phyloP scores from a whole-genome alignment of 768 basidiomycete genomes.

The Boletus vinaceobasis region DNA sequence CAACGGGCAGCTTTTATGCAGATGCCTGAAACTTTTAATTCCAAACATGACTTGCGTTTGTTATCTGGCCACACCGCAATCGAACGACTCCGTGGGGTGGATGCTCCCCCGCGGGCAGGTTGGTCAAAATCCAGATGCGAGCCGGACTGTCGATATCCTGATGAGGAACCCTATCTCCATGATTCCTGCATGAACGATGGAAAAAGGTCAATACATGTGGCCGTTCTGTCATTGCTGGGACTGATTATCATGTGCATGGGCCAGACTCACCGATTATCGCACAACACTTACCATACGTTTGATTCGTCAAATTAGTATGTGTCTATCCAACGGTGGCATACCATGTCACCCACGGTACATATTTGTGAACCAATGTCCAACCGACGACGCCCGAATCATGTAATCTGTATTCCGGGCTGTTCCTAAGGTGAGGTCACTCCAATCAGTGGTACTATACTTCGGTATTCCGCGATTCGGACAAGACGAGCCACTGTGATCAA shows the following conservation, averaged over 20 bases:
- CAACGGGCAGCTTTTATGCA: slow-evolving; percentile 14
- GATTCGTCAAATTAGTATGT: background rate
- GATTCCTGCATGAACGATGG: background rate
- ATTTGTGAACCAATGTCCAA: background rate
- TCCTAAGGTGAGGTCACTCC: background rate
- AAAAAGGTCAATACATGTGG: background rate
- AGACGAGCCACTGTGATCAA: background rate
- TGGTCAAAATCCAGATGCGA: background rate
- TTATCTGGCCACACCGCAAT: background rate
- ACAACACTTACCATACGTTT: background rate
- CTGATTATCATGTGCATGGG: background rate
- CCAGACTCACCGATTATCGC: slow-evolving; percentile 4
- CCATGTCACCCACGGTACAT: background rate
- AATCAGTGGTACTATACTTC: background rate
- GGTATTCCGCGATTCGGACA: background rate
- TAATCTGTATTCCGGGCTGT: background rate
- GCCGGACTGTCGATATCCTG: background rate
- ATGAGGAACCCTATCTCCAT: background rate
- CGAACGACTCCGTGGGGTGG: background rate
- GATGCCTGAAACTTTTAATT: background rate
- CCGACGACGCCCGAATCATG: slow-evolving; percentile 1
- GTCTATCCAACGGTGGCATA: background rate
- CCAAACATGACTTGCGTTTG: background rate
- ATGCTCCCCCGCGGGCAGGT: background rate
- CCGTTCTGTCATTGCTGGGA: background rate